A percentile compares a stretch with the other conserved stretches of the same genome.
These are phyloP conservation scores for Monilinia polystroma DNA, from an alignment of 2,329 filamentous ascomycete species.

Conservation along the genomic window DNA sequence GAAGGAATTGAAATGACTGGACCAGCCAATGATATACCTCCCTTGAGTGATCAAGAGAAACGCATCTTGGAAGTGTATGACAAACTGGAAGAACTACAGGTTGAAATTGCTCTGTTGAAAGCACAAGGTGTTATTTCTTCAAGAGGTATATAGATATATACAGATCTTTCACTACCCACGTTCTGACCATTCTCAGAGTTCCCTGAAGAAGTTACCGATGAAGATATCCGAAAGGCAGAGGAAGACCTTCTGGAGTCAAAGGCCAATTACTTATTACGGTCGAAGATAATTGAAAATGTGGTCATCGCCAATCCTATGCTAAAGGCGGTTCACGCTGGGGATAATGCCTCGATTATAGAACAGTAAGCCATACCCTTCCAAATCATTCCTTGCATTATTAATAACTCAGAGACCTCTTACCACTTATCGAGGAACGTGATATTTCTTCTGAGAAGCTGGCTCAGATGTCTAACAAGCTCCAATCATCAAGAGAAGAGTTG, in stretches of 20 bases:
- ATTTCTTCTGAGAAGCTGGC: conserved; percentile 62
- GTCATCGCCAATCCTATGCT: conserved; percentile 73
- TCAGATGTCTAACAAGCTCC: conserved; percentile 54
- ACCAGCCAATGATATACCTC: conserved; percentile 40
- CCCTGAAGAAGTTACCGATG: conserved; percentile 44
- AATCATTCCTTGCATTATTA: conserved; percentile 23
- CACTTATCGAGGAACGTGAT: conserved; percentile 67
- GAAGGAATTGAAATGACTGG: conserved; percentile 34
- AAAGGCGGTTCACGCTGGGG: conserved; percentile 71
- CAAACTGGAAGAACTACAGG: conserved; percentile 65
- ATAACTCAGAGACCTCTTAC: conserved; percentile 50
- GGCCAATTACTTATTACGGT: conserved; percentile 67
- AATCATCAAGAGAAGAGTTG: conserved; percentile 52
- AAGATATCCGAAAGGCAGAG: conserved; percentile 58
- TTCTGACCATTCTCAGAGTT: conserved; percentile 32
- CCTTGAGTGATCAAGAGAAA: conserved; percentile 65
- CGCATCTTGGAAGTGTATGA: conserved; percentile 69
- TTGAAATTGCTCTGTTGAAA: conserved; percentile 68
- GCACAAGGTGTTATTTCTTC: conserved; percentile 41
- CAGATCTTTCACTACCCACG: conserved; percentile 1
- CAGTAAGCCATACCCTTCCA: conserved; percentile 50
- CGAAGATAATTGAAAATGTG: conserved; percentile 66
- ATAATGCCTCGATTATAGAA: conserved; percentile 63
- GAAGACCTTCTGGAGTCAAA: conserved; percentile 65
- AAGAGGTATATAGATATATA: conserved; percentile 29